Evolutionary conservation across 495 filamentous ascomycete species (phyloP).

Genomic region (Penicillium canescens): DNA sequence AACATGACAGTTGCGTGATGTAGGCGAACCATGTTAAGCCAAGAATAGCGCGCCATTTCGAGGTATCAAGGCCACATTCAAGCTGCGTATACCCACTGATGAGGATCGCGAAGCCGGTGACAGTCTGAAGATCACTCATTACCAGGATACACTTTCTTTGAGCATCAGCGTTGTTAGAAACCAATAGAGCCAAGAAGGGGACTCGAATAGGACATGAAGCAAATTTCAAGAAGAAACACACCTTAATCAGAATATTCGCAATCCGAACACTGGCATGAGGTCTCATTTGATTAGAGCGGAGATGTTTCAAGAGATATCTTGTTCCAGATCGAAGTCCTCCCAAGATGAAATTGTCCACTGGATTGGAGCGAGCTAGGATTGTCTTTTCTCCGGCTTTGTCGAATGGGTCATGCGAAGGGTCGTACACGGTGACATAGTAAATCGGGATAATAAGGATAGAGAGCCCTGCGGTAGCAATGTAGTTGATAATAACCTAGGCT

Average conservation of each 20-base stretch:
- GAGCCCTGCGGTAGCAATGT: not conserved
- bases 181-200: too few relatives aligned
- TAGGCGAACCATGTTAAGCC: constrained; percentile 43
- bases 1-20: constrained; percentile 35
- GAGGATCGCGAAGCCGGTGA: constrained; percentile 20
- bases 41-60: constrained; percentile 32
- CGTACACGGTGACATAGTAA: not conserved
- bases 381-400: not conserved
- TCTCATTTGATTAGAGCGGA: too few relatives aligned
- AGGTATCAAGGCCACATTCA: constrained; percentile 17
- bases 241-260: not conserved
- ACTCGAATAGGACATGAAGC: too few relatives aligned
- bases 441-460: not conserved
- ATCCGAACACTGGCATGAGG: not conserved
- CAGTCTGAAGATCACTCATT: constrained; percentile 19
- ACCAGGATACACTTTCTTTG: not conserved
- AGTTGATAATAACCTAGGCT: not conserved
- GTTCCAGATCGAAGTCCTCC: too few relatives aligned
- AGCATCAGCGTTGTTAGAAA: too few relatives aligned
- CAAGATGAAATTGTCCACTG: too few relatives aligned
- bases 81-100: constrained; percentile 20
- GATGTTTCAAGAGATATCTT: too few relatives aligned
- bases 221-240: too few relatives aligned
- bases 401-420: not conserved
- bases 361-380: too few relatives aligned